Evolutionary conservation across 768 basidiomycete species (phyloP), one percentile per base, ranked within the genome.

Genomic region (Hydnum rufescens): DNA sequence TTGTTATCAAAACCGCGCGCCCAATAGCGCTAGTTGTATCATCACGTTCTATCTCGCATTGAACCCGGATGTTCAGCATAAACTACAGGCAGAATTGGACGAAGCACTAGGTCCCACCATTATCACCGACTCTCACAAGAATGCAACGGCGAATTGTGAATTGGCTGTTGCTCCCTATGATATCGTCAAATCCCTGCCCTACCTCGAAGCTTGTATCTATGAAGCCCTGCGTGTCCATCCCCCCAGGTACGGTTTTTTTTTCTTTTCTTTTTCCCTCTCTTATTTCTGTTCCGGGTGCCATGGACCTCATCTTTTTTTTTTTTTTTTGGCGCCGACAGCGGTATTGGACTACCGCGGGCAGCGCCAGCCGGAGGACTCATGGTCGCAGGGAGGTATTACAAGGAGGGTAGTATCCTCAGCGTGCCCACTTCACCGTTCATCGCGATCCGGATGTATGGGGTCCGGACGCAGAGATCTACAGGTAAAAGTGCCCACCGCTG

Each of bases 381-480:
- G 1, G 63, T 70, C 5, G 63, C 60, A 44, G 80, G 71, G 4
- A 67, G 67, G 56, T 67, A 67, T 56, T 87, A 87, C 72, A 74
- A 75, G n/a, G 71, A 71, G 31, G 86, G 82, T n/a, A 70, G 82
- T 0, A 68, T 86, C 32, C 70, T 88, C 53, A 81, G 78, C 48
- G 83, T 87, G 2, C 86, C 88, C 25, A 80, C 76, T 47, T 90
- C 79, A 64, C 84, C 2, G 80, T 92, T 49, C 88, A 93, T 62
- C 78, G 85, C 28, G 75, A 86, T 60, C 59, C 63, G 42, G 59
- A 55, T 1, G 71, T 80, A 1, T 92, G 89, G 89, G 89, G 89
- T 4, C 70, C 74, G 4, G 87, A 92, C 60, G 68, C 73, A 26
- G 78, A 82, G 39, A 72, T 58, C 13, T 39, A 39, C 22, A 39